Evolutionary conservation across 495 filamentous ascomycete species (phyloP).

Genomic region (Aspergillus mulundensis): DNA sequence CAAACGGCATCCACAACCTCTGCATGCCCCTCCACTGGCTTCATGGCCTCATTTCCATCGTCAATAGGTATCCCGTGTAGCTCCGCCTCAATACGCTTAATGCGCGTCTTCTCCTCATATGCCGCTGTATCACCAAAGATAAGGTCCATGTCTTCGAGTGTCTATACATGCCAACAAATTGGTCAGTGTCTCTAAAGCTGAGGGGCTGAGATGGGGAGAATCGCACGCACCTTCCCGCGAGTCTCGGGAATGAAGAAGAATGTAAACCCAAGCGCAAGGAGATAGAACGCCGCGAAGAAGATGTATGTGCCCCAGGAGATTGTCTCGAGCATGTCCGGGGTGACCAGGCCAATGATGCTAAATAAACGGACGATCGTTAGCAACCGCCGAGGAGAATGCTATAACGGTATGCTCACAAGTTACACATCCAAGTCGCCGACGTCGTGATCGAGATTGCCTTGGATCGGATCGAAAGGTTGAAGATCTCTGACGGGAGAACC

Average conservation of each 20-base stretch:
- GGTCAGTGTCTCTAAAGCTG: not conserved
- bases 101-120: conserved; percentile 65
- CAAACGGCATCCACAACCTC: not conserved
- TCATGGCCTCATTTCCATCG: conserved; percentile 22
- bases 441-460: conserved; percentile 39
- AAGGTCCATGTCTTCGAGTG: conserved; percentile 61
- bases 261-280: conserved; percentile 56
- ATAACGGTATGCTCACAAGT: conserved; percentile 37
- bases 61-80: conserved; percentile 38
- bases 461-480: conserved; percentile 36
- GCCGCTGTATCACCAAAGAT: conserved; percentile 71
- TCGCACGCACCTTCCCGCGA: conserved; percentile 34
- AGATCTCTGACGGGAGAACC: conserved; percentile 41
- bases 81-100: conserved; percentile 68
- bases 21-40: conserved; percentile 19
- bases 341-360: conserved; percentile 68
- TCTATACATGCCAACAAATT: conserved; percentile 28
- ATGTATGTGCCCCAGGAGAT: conserved; percentile 78
- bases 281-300: conserved; percentile 70
- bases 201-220: not conserved
- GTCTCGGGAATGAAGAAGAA: conserved; percentile 63
- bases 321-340: conserved; percentile 65
- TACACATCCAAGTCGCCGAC: conserved; percentile 42
- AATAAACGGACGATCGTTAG: too few species aligned
- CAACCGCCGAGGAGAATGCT: too few species aligned